Base-by-base conservation (phyloP, 345 rosid species). In the Stellera chamaejasme region DNA sequence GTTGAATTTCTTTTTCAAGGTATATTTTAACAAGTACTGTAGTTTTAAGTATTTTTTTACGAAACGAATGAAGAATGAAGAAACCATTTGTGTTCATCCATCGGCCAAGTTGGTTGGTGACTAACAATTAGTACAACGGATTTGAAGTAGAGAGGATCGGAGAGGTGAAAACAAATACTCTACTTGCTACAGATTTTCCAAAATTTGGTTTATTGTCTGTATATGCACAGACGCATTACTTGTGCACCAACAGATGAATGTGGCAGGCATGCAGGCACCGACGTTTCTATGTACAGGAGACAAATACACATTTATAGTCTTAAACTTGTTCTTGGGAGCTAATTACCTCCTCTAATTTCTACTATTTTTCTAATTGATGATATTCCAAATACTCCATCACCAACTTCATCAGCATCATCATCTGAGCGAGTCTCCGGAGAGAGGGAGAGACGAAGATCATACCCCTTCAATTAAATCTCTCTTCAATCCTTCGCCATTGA, bases 141-240 rank as follows among this genome's bases (percentile, higher is more conserved):
- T 19, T 19, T 19, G 23, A 19, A 19, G 1, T 1, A 19, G 23
- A 19, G 23, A 19, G 23, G n/a, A n/a, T n/a, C n/a, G n/a, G 23
- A 32, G 3, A 8, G 9, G 1, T 8, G 39, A 32, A 32, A 5
- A 45, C 53, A 50, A 48, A 44, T 45, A 19, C 23, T 19, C 23
- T 1, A 19, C 23, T 19, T 19, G 23, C 23, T 19, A 19, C 23
- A 19, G 1, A 0, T 19, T 19, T 19, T 6, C 13, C 64, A 59
- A 72, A 56, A 59, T 62, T 66, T 69, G 55, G 65, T 62, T 72
- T 69, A 55, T 68, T 56, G 46, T 51, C 42, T 68, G 6, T 1
- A 32, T 32, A 2, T 32, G 39, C 10, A 32, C 39, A 32, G 39
- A 53, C 36, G 49, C 3, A 28, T 54, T 50, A 50, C 67, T 62